Base-by-base conservation (phyloP, 2,329 filamentous ascomycete species). In the Akanthomyces uredinophilus region DNA sequence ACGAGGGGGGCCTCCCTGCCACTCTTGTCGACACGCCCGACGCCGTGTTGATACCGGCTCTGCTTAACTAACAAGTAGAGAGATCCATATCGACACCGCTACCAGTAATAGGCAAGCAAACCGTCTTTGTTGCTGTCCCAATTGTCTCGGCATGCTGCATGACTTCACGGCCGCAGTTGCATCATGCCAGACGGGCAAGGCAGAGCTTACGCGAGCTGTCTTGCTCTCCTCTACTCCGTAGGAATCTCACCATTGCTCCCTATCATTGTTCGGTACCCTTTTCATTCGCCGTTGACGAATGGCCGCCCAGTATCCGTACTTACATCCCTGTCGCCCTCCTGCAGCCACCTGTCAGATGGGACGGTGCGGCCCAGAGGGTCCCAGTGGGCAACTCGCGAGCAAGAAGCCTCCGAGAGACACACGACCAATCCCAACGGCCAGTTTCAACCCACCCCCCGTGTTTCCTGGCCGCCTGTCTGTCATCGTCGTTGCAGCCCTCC, bases 341-440 rank as follows among this genome's bases (percentile, higher is more conserved):
- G 53, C 41, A 53, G 49, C 39, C 57, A 46, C 58, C 49, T 60
- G 58, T 53, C 49, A 60, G 58, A 60, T 60, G 58, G 41, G 49
- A 52, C 47, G 58, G 29, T 43, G 29, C 46, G 14, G 24, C 8
- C 22, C 43, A 46, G 43, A 46, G 43, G 22, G 22, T 18, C 43
- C 37, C 37, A 18, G 37, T 2, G 37, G 37, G 37, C 37, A 8
- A 47, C n/a, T n/a, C n/a, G 44, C 44, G n/a, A 22, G n/a, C 22
- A 6, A 29, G 47, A 20, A 46, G 43, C 18, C 22, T 22, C 46
- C 20, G 10, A 52, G 50, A 24, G 50, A 24, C 50, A 39, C 50
- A 20, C 29, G 20, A 32, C 50, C 50, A 52, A 50, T 52, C 50
- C 32, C 18, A 52, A 18, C 16, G 11, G 18, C 29, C 50, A 32